Conservation (phyloP, 176 grass and related monocot genomes). For the Oryza glaberrima region DNA sequence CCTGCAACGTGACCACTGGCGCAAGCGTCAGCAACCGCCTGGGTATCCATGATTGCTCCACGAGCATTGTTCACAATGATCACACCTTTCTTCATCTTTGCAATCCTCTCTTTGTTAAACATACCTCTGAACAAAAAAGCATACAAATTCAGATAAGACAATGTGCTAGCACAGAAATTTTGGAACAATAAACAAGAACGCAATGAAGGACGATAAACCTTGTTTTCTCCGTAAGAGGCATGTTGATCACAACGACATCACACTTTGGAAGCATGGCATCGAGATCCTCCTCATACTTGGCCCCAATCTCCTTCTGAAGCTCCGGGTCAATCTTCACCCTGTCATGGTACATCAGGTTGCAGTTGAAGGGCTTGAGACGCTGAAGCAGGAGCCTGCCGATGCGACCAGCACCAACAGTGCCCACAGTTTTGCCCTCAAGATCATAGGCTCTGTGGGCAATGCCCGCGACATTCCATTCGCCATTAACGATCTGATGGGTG, state of each 20-base stretch:
- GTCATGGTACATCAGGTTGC: constrained; percentile 89
- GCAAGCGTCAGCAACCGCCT: constrained; percentile 85
- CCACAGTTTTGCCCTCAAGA: constrained; percentile 86
- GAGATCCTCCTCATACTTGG: constrained; percentile 82
- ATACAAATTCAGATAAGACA: constrained; percentile 27
- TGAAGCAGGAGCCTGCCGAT: constrained; percentile 80
- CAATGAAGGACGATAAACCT: constrained; percentile 47
- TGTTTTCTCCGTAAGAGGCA: constrained; percentile 90
- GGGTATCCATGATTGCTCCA: constrained; percentile 88
- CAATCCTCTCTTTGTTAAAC: constrained; percentile 91
- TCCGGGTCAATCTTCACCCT: constrained; percentile 65
- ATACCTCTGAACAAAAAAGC: constrained; percentile 60
- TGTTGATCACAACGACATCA: constrained; percentile 88
- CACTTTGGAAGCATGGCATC: constrained; percentile 91
- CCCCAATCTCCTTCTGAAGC: constrained; percentile 84
- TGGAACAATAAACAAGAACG: constrained; percentile 4
- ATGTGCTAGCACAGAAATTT: neutral
- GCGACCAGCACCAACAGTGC: constrained; percentile 83
- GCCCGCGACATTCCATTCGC: constrained; percentile 89
- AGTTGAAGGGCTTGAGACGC: constrained; percentile 89
- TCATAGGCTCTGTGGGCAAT: constrained; percentile 90
- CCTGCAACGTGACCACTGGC: constrained; percentile 82
- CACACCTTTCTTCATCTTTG: constrained; percentile 94
- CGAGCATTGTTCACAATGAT: constrained; percentile 88
- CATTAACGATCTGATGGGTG: constrained; percentile 25